Evolutionary conservation across 352 stramenopile species (phyloP).

Genomic region (Phytophthora constricta): DNA sequence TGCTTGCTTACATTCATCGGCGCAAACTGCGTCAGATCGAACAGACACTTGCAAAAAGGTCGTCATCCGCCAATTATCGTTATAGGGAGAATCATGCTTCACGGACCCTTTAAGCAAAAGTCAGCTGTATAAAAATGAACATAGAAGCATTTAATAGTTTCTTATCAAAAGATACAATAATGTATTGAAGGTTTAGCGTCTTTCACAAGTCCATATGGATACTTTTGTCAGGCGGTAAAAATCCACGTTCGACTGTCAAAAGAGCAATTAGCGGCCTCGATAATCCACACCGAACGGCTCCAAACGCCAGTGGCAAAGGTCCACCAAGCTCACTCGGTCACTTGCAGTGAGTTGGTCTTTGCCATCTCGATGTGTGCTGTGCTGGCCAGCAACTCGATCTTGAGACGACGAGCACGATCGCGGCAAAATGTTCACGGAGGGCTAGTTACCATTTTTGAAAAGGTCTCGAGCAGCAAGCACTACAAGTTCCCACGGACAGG

Average conservation of each 20-base stretch:
- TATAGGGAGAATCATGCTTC: too few species aligned
- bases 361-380: neutral
- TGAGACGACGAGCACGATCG: slow-evolving; percentile 13
- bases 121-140: too few species aligned
- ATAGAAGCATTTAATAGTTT: too few species aligned
- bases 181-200: too few species aligned
- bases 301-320: neutral
- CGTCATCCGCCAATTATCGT: too few species aligned
- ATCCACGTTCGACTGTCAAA: slow-evolving; percentile 4
- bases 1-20: too few species aligned
- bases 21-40: too few species aligned
- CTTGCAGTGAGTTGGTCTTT: neutral
- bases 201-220: neutral
- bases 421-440: too few species aligned
- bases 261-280: neutral
- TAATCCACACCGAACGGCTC: too few species aligned
- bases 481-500: slow-evolving; percentile 12
- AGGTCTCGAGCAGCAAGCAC: slow-evolving; percentile 1
- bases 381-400: neutral
- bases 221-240: neutral
- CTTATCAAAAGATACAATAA: too few species aligned
- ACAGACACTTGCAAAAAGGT: too few species aligned
- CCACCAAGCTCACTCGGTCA: neutral
- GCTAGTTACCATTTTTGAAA: slow-evolving; percentile 24
- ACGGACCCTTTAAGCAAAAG: too few species aligned